These are phyloP conservation scores for Immersiella caudata DNA, from an alignment of 495 filamentous ascomycete genomes.

Conservation along the genomic window DNA sequence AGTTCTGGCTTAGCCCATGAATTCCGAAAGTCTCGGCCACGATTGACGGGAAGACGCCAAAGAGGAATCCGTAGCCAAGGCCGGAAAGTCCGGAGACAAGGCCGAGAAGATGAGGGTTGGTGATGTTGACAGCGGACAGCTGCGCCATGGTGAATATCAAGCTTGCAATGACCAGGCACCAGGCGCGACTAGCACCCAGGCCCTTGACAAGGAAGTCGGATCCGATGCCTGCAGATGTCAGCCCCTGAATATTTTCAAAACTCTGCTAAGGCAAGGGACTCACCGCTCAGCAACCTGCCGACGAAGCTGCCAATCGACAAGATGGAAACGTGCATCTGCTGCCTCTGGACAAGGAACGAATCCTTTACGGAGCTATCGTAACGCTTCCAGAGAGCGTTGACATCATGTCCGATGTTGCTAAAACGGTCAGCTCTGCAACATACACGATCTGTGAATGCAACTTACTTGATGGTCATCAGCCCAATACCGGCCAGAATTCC, in stretches of 20 bases:
- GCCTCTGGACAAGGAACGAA: conserved; percentile 76
- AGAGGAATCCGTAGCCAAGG: conserved; percentile 90
- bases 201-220: conserved; percentile 86
- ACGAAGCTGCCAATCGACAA: conserved; percentile 82
- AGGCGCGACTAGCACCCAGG: conserved; percentile 77
- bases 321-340: conserved; percentile 92
- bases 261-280: conserved; percentile 20
- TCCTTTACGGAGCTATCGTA: conserved; percentile 74
- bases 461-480: conserved; percentile 98
- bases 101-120: conserved; percentile 76
- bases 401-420: conserved; percentile 95
- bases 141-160: conserved; percentile 80
- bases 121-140: conserved; percentile 73
- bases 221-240: conserved; percentile 67
- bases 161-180: conserved; percentile 81
- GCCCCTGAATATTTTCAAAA: not conserved
- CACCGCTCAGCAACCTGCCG: conserved; percentile 77
- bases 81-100: conserved; percentile 83
- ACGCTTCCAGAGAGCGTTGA: conserved; percentile 74
- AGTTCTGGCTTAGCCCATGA: conserved; percentile 84
- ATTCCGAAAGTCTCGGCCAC: conserved; percentile 92
- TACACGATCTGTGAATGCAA: conserved; percentile 20
- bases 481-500: conserved; percentile 89
- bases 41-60: conserved; percentile 91
- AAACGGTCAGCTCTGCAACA: conserved; percentile 40